phyloP scores from a whole-genome alignment of 2,329 filamentous ascomycete species.

The Piedraia hortae region DNA sequence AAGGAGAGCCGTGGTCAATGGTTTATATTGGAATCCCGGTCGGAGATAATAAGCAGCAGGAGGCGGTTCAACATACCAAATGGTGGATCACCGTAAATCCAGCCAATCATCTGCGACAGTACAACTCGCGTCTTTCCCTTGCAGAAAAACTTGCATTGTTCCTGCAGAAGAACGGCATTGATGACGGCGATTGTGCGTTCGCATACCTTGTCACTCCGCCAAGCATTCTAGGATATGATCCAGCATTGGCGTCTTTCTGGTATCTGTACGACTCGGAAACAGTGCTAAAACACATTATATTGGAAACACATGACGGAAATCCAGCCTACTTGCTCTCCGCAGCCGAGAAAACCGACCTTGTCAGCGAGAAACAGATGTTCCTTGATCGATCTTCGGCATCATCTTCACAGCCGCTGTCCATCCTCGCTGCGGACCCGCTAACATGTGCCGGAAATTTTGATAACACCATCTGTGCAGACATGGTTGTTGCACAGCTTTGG shows the following conservation, averaged over 20 bases:
- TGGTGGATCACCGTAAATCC: constrained; percentile 40
- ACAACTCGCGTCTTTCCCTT: constrained; percentile 24
- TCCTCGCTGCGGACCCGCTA: constrained; percentile 18
- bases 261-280: constrained; percentile 38
- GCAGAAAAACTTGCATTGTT: constrained; percentile 34
- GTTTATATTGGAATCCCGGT: no score
- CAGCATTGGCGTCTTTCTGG: constrained; percentile 57
- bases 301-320: constrained; percentile 48
- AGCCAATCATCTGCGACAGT: constrained; percentile 32
- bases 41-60: no score
- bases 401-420: constrained; percentile 1
- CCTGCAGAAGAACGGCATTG: constrained; percentile 27
- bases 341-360: constrained; percentile 1
- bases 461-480: constrained; percentile 32
- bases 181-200: constrained; percentile 32
- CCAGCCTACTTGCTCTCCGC: constrained; percentile 31
- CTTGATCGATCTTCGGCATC: background rate
- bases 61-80: constrained; percentile 9
- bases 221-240: constrained; percentile 39
- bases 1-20: no score
- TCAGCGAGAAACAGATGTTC: constrained; percentile 1
- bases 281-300: constrained; percentile 33
- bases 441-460: constrained; percentile 18
- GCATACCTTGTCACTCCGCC: constrained; percentile 47
- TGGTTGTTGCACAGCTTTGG: constrained; percentile 32